These are phyloP conservation scores for Neurospora sp. DNA, from an alignment of 2,329 filamentous ascomycete species.

Conservation along the genomic window DNA sequence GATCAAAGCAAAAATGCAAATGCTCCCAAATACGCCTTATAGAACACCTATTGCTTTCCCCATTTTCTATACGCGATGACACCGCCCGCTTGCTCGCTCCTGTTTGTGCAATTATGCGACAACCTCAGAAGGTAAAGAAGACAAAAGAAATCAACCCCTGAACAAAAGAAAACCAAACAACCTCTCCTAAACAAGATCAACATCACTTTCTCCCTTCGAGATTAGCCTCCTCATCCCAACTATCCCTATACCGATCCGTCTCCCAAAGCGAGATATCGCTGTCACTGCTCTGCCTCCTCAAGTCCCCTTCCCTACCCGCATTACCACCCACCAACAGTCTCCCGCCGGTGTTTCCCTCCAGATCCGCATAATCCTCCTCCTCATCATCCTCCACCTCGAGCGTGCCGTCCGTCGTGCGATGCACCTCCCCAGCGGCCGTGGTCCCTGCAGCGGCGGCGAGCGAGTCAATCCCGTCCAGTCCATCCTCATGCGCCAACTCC, in stretches of 20 bases:
- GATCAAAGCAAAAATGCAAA: not conserved
- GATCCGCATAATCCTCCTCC: conserved; percentile 31
- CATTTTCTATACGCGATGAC: not conserved
- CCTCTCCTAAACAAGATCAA: not conserved
- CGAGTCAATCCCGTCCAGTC: conserved; percentile 23
- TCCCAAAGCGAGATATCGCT: conserved; percentile 52
- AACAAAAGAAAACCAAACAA: not conserved
- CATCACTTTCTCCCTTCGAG: conserved; percentile 14
- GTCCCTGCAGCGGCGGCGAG: conserved; percentile 10
- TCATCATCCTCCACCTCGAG: conserved; percentile 5
- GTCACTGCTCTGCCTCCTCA: conserved; percentile 21
- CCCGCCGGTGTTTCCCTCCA: conserved; percentile 27
- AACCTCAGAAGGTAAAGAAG: not conserved
- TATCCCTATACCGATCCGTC: conserved; percentile 22
- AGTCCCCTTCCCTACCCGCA: not conserved
- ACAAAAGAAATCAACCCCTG: not conserved
- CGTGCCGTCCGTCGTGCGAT: conserved; percentile 3
- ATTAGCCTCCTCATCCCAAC: conserved; percentile 21
- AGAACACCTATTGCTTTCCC: not conserved
- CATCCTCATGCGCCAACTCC: conserved; percentile 42
- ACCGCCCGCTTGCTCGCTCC: not conserved
- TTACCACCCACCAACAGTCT: conserved; percentile 9
- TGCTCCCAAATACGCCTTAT: not conserved
- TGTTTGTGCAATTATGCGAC: not conserved
- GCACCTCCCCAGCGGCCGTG: conserved; percentile 5